These are phyloP conservation scores for Rusavskia elegans DNA, from an alignment of 495 filamentous ascomycete species.

Conservation along the genomic window DNA sequence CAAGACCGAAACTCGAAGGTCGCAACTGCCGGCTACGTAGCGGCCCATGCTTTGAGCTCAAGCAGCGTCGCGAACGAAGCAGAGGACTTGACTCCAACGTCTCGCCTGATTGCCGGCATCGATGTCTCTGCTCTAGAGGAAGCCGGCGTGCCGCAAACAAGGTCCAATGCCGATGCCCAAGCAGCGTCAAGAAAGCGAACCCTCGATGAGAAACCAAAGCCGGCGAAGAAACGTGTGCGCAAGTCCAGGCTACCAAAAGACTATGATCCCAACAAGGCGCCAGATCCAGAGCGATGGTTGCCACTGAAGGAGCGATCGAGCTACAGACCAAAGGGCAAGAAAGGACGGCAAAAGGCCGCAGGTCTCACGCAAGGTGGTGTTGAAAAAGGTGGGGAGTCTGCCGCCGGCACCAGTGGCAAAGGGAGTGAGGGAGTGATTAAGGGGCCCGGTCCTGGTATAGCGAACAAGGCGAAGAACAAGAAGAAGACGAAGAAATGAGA, in stretches of 20 bases:
- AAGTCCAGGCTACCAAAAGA: slow-evolving; percentile 62
- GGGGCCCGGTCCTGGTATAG: slow-evolving; percentile 21
- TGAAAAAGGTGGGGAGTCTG: slow-evolving; percentile 40
- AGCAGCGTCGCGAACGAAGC: slow-evolving; percentile 40
- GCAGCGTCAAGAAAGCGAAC: slow-evolving; percentile 40
- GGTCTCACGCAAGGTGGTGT: slow-evolving; percentile 76
- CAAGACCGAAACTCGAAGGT: slow-evolving; percentile 45
- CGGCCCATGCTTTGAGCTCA: slow-evolving; percentile 54
- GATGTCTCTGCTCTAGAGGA: slow-evolving; percentile 56
- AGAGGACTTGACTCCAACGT: slow-evolving; percentile 46
- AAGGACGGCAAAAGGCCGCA: slow-evolving; percentile 66
- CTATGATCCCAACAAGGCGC: slow-evolving; percentile 54
- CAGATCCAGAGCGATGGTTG: slow-evolving; percentile 86
- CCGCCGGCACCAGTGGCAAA: slow-evolving; percentile 47
- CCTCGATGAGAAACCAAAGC: slow-evolving; percentile 29
- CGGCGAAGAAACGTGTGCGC: slow-evolving; percentile 46
- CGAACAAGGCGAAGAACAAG: slow-evolving; percentile 38
- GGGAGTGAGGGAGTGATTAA: slow-evolving; percentile 30
- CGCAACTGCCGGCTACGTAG: slow-evolving; percentile 66
- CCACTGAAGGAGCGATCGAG: slow-evolving; percentile 75
- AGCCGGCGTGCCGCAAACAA: slow-evolving; percentile 55
- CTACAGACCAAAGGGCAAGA: slow-evolving; percentile 80
- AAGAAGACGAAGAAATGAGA: slow-evolving; percentile 35
- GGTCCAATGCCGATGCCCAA: slow-evolving; percentile 19
- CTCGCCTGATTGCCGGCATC: slow-evolving; percentile 46